These are phyloP conservation scores for Aspergillus bombycis DNA, from an alignment of 2,329 filamentous ascomycete species.

Conservation along the genomic window DNA sequence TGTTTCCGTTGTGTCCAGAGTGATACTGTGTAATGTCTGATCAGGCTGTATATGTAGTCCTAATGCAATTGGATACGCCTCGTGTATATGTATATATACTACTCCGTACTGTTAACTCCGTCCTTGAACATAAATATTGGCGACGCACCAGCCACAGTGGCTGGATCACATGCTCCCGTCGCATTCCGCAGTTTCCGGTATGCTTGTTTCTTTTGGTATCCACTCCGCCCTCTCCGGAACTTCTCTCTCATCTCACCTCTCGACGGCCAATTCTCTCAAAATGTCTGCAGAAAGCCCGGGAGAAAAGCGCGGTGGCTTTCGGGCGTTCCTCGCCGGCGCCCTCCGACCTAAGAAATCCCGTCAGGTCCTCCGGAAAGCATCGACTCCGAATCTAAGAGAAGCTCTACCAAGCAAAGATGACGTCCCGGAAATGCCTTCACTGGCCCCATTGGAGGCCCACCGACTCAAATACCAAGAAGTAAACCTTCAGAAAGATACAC, in stretches of 20 bases:
- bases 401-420: slow-evolving; percentile 26
- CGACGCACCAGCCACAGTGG: slow-evolving; percentile 6
- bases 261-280: slow-evolving; percentile 5
- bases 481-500: slow-evolving; percentile 34
- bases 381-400: slow-evolving; percentile 32
- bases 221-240: not conserved
- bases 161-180: not conserved
- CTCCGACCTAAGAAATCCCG: slow-evolving; percentile 41
- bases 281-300: slow-evolving; percentile 39
- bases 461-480: slow-evolving; percentile 35
- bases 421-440: slow-evolving; percentile 32
- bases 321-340: slow-evolving; percentile 33
- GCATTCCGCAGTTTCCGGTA: not conserved
- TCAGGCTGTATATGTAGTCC: slow-evolving; percentile 14
- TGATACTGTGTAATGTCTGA: slow-evolving; percentile 12
- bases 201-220: not conserved
- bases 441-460: slow-evolving; percentile 40
- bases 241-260: slow-evolving; percentile 3
- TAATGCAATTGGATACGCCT: slow-evolving; percentile 10
- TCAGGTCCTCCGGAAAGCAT: slow-evolving; percentile 39
- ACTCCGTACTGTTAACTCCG: not conserved
- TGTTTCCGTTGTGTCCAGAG: slow-evolving; percentile 4
- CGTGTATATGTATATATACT: not conserved
- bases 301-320: slow-evolving; percentile 30
- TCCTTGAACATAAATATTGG: no score